Evolutionary conservation across 148 eudicot species (phyloP), one percentile per base, ranked within the genome.

Genomic region (Persicaria maculosa): DNA sequence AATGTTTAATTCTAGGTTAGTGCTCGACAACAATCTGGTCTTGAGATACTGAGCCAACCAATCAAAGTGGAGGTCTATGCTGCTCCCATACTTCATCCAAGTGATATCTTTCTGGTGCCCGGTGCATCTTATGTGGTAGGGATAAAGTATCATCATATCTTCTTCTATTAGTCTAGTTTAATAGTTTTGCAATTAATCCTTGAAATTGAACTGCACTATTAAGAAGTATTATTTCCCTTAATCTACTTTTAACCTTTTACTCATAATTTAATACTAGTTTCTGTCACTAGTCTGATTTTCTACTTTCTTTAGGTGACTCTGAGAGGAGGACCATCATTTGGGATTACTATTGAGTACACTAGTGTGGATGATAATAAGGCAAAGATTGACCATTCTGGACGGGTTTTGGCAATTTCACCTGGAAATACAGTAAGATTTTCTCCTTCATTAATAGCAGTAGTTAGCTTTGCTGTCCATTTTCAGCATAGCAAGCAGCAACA

Each of bases 121-220:
- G 98, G 98, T 77, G 97, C 98, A 75, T 87, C 93, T 55, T 93
- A 86, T 71, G 86, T 91, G 92, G 92, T 88, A 88, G 71, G 88
- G 71, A 44, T 77, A 50, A 43, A 16, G 45, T 16, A 57, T 50
- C 45, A 48, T 73, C 44, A 44, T 19, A 74, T 74, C 47, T 19
- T 31, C 11, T 61, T 74, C 3, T 62, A 5, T 71, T 71, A 9
- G 16, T 9, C 50, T 69, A 47, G 5, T 69, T 44, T 14, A 47
- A 44, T 69, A 19, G 5, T 69, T 69, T 36, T 15, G 17, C 43
- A 40, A 40, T 68, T 7, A 4, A 10, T 69, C 50, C 50, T 15
- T 44, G 20, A 45, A 10, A n/a, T 69, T 45, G 10, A 69, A 16
- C 22, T n/a, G 16, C 71, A 36, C 31, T 16, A 10, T 4, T 36